These are phyloP conservation scores for Teratosphaeria destructans DNA, from an alignment of 2,329 filamentous ascomycete genomes.

Conservation along the genomic window DNA sequence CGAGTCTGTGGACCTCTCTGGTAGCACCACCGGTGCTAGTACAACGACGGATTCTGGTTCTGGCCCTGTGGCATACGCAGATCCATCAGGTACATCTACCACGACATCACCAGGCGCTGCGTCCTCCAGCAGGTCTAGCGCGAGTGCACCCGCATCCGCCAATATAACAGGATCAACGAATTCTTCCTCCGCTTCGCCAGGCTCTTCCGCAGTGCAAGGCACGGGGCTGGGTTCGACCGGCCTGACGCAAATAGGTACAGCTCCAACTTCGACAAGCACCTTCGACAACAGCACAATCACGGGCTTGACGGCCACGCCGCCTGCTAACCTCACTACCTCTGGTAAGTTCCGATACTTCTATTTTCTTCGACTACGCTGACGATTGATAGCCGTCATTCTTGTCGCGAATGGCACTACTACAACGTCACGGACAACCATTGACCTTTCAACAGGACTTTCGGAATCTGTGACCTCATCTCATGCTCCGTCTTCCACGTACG, in stretches of 20 bases:
- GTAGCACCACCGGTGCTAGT: slow-evolving; percentile 6
- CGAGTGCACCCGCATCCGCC: background rate
- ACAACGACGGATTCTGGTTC: slow-evolving; percentile 3
- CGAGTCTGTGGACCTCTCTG: slow-evolving; percentile 4
- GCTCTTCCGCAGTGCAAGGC: background rate
- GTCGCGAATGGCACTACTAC: slow-evolving; percentile 11
- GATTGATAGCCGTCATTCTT: slow-evolving; percentile 9
- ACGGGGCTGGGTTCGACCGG: background rate
- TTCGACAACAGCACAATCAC: background rate
- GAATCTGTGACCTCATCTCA: background rate
- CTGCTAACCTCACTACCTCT: slow-evolving; percentile 16
- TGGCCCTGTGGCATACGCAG: background rate
- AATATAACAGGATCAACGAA: background rate
- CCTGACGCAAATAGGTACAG: background rate
- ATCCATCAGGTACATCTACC: background rate
- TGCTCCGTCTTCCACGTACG: slow-evolving; percentile 2
- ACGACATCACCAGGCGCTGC: background rate
- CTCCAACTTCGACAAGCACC: background rate
- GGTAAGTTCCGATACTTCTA: slow-evolving; percentile 7
- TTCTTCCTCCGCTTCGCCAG: background rate
- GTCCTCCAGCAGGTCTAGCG: background rate
- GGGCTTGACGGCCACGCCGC: slow-evolving; percentile 2
- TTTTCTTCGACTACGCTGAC: slow-evolving; percentile 5
- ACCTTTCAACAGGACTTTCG: background rate
- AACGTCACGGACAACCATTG: slow-evolving; percentile 12